phyloP scores from a whole-genome alignment of 2,329 filamentous ascomycete species.

The Paraconiothyrium brasiliense region DNA sequence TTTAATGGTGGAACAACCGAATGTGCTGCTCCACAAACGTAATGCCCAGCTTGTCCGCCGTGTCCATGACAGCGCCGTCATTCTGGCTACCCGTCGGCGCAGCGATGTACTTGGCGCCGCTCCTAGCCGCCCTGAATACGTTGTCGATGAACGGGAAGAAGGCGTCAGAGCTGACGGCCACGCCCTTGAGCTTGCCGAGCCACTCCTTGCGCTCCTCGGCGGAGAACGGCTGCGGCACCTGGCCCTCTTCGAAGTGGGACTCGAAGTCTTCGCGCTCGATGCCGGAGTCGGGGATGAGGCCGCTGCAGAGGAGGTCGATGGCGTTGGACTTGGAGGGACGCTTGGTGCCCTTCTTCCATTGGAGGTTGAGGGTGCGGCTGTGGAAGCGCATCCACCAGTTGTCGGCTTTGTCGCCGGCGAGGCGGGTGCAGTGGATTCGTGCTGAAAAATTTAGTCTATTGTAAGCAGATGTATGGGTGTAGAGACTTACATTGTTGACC shows the following conservation, averaged over 20 bases:
- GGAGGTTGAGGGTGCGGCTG: conserved; percentile 83
- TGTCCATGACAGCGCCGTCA: conserved; percentile 82
- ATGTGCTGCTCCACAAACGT: conserved; percentile 96
- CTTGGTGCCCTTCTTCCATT: conserved; percentile 98
- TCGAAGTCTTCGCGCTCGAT: conserved; percentile 89
- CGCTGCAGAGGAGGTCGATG: conserved; percentile 93
- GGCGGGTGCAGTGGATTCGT: conserved; percentile 96
- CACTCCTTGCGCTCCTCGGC: conserved; percentile 85
- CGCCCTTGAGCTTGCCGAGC: conserved; percentile 81
- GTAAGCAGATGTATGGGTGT: not conserved
- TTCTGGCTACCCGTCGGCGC: conserved; percentile 92
- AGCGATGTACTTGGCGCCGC: conserved; percentile 94
- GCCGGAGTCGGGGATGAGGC: conserved; percentile 83
- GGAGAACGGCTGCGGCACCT: conserved; percentile 81
- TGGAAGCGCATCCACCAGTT: conserved; percentile 99
- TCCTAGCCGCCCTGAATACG: conserved; percentile 87
- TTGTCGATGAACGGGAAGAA: conserved; percentile 99
- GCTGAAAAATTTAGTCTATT: conserved; percentile 45
- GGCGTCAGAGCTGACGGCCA: conserved; percentile 91
- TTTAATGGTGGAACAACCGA: conserved; percentile 90
- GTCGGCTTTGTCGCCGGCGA: conserved; percentile 97
- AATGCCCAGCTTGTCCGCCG: conserved; percentile 89
- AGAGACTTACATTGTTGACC: conserved; percentile 78
- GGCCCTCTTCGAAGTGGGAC: conserved; percentile 79
- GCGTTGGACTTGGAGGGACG: conserved; percentile 97